phyloP scores from a whole-genome alignment of 208 protist species.

The Polymyxa betae region DNA sequence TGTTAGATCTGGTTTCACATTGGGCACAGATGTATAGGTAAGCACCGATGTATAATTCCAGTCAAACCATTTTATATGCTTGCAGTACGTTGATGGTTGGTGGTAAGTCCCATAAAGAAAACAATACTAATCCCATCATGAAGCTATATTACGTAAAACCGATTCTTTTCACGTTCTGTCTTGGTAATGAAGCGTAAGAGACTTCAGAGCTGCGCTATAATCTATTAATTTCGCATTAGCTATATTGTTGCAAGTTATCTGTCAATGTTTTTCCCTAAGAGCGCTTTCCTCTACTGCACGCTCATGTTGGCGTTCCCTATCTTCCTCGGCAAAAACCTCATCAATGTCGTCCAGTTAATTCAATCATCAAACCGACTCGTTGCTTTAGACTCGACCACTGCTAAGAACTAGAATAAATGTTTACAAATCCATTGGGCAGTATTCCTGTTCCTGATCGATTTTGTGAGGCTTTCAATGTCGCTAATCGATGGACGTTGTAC shows the following conservation, averaged over 20 bases:
- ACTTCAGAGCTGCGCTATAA: neutral
- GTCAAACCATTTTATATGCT: neutral
- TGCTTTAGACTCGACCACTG: neutral
- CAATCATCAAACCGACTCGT: constrained; percentile 5
- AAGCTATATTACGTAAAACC: constrained; percentile 37
- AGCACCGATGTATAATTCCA: neutral
- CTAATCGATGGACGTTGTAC: no score
- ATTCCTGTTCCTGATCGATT: no score
- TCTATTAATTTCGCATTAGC: neutral
- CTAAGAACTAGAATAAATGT: no score
- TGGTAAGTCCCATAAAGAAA: constrained; percentile 33
- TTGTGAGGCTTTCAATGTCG: no score
- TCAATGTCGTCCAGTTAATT: constrained; percentile 53
- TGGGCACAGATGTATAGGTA: constrained; percentile 56
- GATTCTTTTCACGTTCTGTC: constrained; percentile 28
- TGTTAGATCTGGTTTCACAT: constrained; percentile 46
- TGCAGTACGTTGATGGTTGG: constrained; percentile 40
- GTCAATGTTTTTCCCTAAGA: neutral
- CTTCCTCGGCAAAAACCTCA: constrained; percentile 32
- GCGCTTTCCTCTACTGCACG: neutral
- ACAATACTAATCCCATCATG: constrained; percentile 27
- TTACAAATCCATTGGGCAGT: no score
- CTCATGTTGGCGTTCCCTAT: neutral
- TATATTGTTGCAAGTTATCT: constrained; percentile 24
- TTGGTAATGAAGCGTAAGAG: constrained; percentile 44